Evolutionary conservation across 129 eudicot species (phyloP).

Genomic region (sunflower (Helianthus annuus)): HanXRQr2.0-SUNRISE NC_035445.2:92821697-92822196

Average conservation of each 20-base stretch:
- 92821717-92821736: conserved; percentile 85
- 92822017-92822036: conserved; percentile 71
- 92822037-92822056: background rate
- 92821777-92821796: background rate
- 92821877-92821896: conserved; percentile 78
- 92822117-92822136: background rate
- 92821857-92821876: conserved; percentile 89
- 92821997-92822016: conserved; percentile 95
- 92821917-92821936: conserved; percentile 76
- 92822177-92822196: conserved; percentile 40
- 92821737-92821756: conserved; percentile 72
- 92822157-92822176: conserved; percentile 65
- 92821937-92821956: conserved; percentile 73
- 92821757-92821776: conserved; percentile 53
- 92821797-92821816: background rate
- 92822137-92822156: conserved; percentile 73
- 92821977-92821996: conserved; percentile 75
- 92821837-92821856: conserved; percentile 89
- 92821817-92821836: conserved; percentile 46
- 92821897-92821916: conserved; percentile 53
- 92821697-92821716: conserved; percentile 89
- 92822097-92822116: background rate
- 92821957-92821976: conserved; percentile 66
- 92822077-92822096: background rate
- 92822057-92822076: background rate